Base-by-base conservation (phyloP, 495 filamentous ascomycete genomes). In the Collariella sp. region DNA sequence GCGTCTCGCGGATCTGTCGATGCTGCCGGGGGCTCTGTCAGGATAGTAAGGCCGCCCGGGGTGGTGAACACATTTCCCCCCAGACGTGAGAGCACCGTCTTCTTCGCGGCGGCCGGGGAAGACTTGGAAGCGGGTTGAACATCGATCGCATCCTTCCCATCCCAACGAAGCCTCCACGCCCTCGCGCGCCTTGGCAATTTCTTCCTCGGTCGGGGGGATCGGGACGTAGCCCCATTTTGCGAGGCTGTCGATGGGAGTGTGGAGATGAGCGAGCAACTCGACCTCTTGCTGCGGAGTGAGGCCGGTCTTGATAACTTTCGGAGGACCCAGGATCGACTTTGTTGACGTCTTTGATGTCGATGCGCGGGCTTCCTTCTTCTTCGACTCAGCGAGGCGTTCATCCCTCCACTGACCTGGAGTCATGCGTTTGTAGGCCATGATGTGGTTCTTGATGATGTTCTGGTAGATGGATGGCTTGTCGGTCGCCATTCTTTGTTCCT, bases 141-240 rank as follows among this genome's bases (percentile, higher is more conserved):
- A 99, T 13, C 93, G 84, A 62, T 96, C 91, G 62, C 93, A 99
- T 15, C 77, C 69, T 69, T 97, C 94, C 75, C 82, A 95, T 39
- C 87, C 86, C 36, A 81, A 76, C 11, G 83, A 78, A 7, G 81
- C 75, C 38, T 80, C 69, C 2, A 88, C 73, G 0, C 83, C 89
- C 46, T 76, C 76, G 26, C 71, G 75, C 7, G 90, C 87, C 26
- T 76, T 65, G 46, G 62, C 43, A 24, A 76, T 68, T 16, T 71
- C 74, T 4, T 64, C 75, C 1, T 76, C 65, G 0, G 78, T 81
- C 1, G 88, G 86, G 7, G 77, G 65, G 23, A 70, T 70, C 5
- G 82, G 80, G 43, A 95, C 82, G 66, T 96, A 96, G 15, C 88
- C 89, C 60, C 79, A 75, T n/a, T 76, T 61, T 18, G 76, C 76